Base-by-base conservation (phyloP, 176 grass and related monocot genomes). In the Coix lacrymajobi region DNA sequence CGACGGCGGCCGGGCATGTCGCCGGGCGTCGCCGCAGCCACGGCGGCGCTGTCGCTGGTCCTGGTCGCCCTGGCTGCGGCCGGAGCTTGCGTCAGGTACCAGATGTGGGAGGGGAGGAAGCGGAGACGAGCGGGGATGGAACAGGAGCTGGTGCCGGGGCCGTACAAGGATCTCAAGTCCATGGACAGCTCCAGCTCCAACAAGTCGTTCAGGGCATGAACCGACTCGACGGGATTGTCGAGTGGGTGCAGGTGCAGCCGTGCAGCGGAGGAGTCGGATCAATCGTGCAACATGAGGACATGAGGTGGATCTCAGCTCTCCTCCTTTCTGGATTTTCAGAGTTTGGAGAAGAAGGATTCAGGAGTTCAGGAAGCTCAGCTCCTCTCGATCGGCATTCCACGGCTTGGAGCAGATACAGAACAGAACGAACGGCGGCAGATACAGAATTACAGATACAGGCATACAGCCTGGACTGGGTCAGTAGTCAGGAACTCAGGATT, bases 91-190 rank as follows among this genome's bases (percentile, higher is more conserved):
- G 11, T 11, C 1, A 78, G 83, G 30, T 86, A 87, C 79, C 44
- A 43, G 31, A n/a, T 69, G 11, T 65, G 73, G 80, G 19, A 44
- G 37, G 57, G 81, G 31, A 71, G 38, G 38, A 10, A 45, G 64
- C 83, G 83, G 22, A 64, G 46, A 25, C 60, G 73, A 10, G 48
- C 31, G 14, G 85, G 77, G 75, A 90, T 82, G 73, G 86, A 75
- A 64, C 92, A 94, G 66, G 89, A 94, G 75, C 84, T 94, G 66
- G 76, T 77, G 54, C 49, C 80, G 11, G 79, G 65, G 8, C 72
- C 70, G 10, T 91, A 91, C 71, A 91, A 76, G 83, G 89, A 91
- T 73, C 89, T 94, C 83, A 87, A 67, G 45, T 84, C 89, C 82
- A 89, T 91, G 65, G 76, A 6, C 28, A 78, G 83, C 68, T 84